Conservation (phyloP, 129 eudicot species). For the sunflower (Helianthus annuus) region DNA sequence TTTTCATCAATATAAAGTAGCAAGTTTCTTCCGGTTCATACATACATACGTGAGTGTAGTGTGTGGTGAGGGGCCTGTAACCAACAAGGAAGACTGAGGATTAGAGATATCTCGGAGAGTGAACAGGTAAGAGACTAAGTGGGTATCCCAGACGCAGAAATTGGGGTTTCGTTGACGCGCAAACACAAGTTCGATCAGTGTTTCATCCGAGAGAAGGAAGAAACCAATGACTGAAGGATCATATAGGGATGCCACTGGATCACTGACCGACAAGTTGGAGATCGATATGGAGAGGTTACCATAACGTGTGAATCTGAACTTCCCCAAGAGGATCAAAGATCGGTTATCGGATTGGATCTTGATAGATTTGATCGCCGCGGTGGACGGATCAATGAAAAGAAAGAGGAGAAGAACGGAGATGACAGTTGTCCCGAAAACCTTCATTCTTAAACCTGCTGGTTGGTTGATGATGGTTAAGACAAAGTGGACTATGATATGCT, state of each 20-base stretch:
- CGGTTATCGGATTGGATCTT: slow-evolving; percentile 43
- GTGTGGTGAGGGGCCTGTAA: too few species aligned
- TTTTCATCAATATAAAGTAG: too few species aligned
- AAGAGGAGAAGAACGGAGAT: slow-evolving; percentile 12
- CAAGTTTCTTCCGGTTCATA: too few species aligned
- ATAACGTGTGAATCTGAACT: slow-evolving; percentile 17
- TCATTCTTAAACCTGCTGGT: background rate
- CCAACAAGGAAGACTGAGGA: slow-evolving; percentile 31
- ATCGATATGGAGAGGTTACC: slow-evolving; percentile 42
- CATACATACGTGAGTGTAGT: too few species aligned
- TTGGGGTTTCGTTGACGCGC: slow-evolving; percentile 32
- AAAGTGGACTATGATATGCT: background rate
- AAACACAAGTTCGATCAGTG: slow-evolving; percentile 24
- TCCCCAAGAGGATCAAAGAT: slow-evolving; percentile 49
- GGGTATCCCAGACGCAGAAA: slow-evolving; percentile 44
- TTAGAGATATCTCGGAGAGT: slow-evolving; percentile 39
- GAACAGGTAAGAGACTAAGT: slow-evolving; percentile 34
- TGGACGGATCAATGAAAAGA: background rate
- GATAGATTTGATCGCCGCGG: slow-evolving; percentile 41
- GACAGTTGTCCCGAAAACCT: background rate
- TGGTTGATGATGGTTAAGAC: background rate
- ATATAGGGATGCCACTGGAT: slow-evolving; percentile 16
- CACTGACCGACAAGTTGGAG: slow-evolving; percentile 42
- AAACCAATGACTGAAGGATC: slow-evolving; percentile 48
- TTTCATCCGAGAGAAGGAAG: slow-evolving; percentile 36